Evolutionary conservation across 768 basidiomycete genomes (phyloP).

Genomic region (Clathrus columnatus): DNA sequence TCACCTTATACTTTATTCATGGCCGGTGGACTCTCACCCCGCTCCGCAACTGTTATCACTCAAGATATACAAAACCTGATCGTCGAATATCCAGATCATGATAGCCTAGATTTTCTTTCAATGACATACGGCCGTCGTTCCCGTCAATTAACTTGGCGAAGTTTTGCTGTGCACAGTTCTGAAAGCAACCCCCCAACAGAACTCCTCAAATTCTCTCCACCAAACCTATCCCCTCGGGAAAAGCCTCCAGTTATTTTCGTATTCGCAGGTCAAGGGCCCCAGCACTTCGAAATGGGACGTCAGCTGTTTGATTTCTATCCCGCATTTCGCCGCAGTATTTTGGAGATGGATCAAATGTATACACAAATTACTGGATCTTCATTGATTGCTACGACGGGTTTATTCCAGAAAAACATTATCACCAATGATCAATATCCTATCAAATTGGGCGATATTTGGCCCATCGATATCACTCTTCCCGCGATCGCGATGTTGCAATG

Average conservation of each 20-base stretch:
- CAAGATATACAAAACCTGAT: background rate
- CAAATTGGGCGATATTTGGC: slow-evolving; percentile 9
- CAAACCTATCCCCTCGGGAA: slow-evolving; percentile 20
- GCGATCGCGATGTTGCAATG: slow-evolving; percentile 11
- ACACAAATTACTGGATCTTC: slow-evolving; percentile 25
- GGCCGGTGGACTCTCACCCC: slow-evolving; percentile 30
- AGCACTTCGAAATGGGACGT: slow-evolving; percentile 15
- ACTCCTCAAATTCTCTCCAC: slow-evolving; percentile 23
- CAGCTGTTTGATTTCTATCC: slow-evolving; percentile 7
- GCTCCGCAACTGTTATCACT: slow-evolving; percentile 16
- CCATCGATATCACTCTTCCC: slow-evolving; percentile 11
- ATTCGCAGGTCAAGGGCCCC: slow-evolving; percentile 11
- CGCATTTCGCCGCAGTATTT: slow-evolving; percentile 8
- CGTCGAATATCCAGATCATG: background rate
- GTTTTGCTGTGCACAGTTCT: slow-evolving; percentile 8
- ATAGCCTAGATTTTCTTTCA: background rate
- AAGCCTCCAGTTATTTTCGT: slow-evolving; percentile 25
- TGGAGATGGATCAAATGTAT: slow-evolving; percentile 16
- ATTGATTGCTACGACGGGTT: slow-evolving; percentile 27
- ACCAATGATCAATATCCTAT: slow-evolving; percentile 7
- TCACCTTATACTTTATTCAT: slow-evolving; percentile 20
- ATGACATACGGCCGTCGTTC: slow-evolving; percentile 13
- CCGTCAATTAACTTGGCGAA: slow-evolving; percentile 15
- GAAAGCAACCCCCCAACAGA: background rate
- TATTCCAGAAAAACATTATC: slow-evolving; percentile 21